phyloP scores from a whole-genome alignment of 805 yeast genomes.

The Wickerhamiella sorbophila region DNA sequence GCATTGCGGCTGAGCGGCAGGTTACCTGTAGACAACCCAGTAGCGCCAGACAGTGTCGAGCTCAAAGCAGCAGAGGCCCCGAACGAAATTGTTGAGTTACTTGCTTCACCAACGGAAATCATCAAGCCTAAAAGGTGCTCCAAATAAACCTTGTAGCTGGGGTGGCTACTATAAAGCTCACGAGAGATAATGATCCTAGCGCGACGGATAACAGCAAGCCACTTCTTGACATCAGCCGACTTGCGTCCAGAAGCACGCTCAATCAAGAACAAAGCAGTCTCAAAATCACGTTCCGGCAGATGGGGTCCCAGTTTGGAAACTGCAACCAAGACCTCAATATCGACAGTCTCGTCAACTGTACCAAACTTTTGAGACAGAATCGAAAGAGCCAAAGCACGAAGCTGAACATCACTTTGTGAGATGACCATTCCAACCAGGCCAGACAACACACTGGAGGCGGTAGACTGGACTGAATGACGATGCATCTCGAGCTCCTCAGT shows the following conservation, averaged over 20 bases:
- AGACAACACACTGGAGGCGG: constrained; percentile 14
- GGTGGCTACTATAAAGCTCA: constrained; percentile 1
- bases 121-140: constrained; percentile 52
- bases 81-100: not conserved
- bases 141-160: constrained; percentile 35
- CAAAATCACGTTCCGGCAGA: constrained; percentile 12
- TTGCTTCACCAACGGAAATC: constrained; percentile 63
- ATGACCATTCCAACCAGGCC: constrained; percentile 14
- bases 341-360: constrained; percentile 14
- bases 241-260: constrained; percentile 13
- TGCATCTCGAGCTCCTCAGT: constrained; percentile 28
- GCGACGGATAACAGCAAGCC: constrained; percentile 27
- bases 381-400: constrained; percentile 64
- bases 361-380: constrained; percentile 39
- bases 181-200: constrained; percentile 37
- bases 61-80: not conserved
- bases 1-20: not conserved
- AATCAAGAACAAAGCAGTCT: constrained; percentile 10
- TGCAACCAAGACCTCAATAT: constrained; percentile 25
- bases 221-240: constrained; percentile 6
- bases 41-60: no score
- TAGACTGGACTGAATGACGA: constrained; percentile 21
- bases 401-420: constrained; percentile 38
- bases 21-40: not conserved
- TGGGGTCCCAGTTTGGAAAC: constrained; percentile 18